Conservation (phyloP, 805 yeast genomes). For the Tetrapisispora iriomotensis region DNA sequence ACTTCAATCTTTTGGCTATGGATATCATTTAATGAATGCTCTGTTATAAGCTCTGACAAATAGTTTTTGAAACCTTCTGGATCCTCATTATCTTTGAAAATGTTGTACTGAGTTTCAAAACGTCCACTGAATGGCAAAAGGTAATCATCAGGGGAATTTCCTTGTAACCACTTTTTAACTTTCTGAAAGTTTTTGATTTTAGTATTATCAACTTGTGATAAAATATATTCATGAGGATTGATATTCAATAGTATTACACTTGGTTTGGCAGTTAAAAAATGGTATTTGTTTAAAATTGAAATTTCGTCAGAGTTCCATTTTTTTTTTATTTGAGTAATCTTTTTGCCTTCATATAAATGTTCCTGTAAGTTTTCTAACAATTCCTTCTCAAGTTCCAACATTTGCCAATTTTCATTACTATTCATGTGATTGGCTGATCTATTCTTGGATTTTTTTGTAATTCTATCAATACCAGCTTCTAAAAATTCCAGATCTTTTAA, state of each 20-base stretch:
- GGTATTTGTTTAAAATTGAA: slow-evolving; percentile 56
- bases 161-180: slow-evolving; percentile 62
- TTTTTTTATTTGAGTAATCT: slow-evolving; percentile 49
- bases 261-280: slow-evolving; percentile 82
- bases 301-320: slow-evolving; percentile 58
- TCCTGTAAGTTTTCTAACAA: slow-evolving; percentile 35
- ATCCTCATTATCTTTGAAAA: slow-evolving; percentile 23
- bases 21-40: slow-evolving; percentile 31
- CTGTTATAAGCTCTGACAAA: slow-evolving; percentile 14
- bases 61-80: slow-evolving; percentile 4
- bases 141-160: slow-evolving; percentile 44
- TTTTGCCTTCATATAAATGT: slow-evolving; percentile 43
- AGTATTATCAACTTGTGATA: slow-evolving; percentile 19
- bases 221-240: slow-evolving; percentile 55
- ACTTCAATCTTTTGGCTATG: slow-evolving; percentile 20
- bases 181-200: slow-evolving; percentile 40
- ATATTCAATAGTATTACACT: slow-evolving; percentile 68
- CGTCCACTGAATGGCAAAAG: slow-evolving; percentile 61
- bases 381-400: slow-evolving; percentile 34
- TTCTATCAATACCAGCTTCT: slow-evolving; percentile 44
- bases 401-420: slow-evolving; percentile 1
- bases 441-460: slow-evolving; percentile 36
- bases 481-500: slow-evolving; percentile 68
- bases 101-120: slow-evolving; percentile 33
- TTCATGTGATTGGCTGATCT: slow-evolving; percentile 11